phyloP scores from a whole-genome alignment of 192 early-diverging fungal genomes.

The Ramicandelaber brevisporus region DNA sequence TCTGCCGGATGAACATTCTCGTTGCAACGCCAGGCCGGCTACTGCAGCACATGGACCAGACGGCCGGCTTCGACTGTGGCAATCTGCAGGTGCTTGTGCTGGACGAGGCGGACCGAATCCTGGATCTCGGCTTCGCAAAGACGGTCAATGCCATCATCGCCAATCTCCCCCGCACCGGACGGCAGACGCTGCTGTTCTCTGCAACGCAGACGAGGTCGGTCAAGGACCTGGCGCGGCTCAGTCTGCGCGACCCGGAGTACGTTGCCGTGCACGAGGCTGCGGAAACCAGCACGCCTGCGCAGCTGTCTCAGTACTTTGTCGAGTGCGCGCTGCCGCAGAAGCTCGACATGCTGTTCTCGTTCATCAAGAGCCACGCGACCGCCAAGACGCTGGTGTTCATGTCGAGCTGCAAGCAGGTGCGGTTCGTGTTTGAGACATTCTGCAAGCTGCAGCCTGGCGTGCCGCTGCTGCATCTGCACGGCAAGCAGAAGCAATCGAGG shows the following conservation, averaged over 20 bases:
- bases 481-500: slow-evolving; percentile 90
- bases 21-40: slow-evolving; percentile 59
- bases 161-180: slow-evolving; percentile 51
- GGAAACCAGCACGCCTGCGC: slow-evolving; percentile 52
- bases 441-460: slow-evolving; percentile 86
- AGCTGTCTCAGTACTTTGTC: slow-evolving; percentile 66
- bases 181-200: slow-evolving; percentile 89
- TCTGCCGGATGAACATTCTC: slow-evolving; percentile 64
- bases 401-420: slow-evolving; percentile 89
- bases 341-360: slow-evolving; percentile 88
- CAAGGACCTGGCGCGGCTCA: slow-evolving; percentile 75
- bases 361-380: slow-evolving; percentile 78
- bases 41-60: slow-evolving; percentile 77
- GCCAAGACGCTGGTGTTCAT: slow-evolving; percentile 78
- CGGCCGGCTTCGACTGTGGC: slow-evolving; percentile 71
- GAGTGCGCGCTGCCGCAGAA: slow-evolving; percentile 64
- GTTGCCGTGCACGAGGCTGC: slow-evolving; percentile 79
- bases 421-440: slow-evolving; percentile 87
- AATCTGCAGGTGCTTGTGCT: slow-evolving; percentile 46
- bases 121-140: slow-evolving; percentile 70
- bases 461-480: slow-evolving; percentile 74
- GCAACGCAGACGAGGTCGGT: slow-evolving; percentile 95
- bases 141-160: slow-evolving; percentile 59
- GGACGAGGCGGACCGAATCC: slow-evolving; percentile 66
- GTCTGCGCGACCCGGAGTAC: slow-evolving; percentile 75